These are phyloP conservation scores for Colletotrichum scovillei DNA, from an alignment of 2,329 filamentous ascomycete species.

Conservation along the genomic window DNA sequence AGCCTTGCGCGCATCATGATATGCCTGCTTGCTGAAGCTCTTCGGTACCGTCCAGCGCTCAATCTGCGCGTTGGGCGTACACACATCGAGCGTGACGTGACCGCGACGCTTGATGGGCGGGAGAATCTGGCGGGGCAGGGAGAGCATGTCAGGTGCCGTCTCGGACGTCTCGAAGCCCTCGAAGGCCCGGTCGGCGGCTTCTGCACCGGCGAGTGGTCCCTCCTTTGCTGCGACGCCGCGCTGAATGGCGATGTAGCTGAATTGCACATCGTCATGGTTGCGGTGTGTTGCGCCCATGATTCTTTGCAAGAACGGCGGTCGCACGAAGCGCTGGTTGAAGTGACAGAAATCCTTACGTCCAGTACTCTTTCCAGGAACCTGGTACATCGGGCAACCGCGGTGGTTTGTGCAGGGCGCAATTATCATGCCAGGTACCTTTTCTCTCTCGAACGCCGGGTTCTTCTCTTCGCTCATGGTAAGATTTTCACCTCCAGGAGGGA, in stretches of 20 bases:
- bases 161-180: conserved; percentile 72
- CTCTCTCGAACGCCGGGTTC: conserved; percentile 52
- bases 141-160: conserved; percentile 65
- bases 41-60: conserved; percentile 95
- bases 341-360: conserved; percentile 92
- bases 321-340: conserved; percentile 89
- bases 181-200: conserved; percentile 75
- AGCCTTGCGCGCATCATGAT: conserved; percentile 91
- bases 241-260: conserved; percentile 88
- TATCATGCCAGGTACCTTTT: conserved; percentile 71
- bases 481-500: conserved; percentile 62
- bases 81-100: conserved; percentile 90
- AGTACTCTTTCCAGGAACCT: conserved; percentile 72
- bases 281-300: conserved; percentile 75
- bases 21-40: conserved; percentile 83
- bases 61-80: conserved; percentile 84
- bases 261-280: conserved; percentile 92
- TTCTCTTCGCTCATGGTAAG: conserved; percentile 51
- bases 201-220: conserved; percentile 57
- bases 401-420: conserved; percentile 90
- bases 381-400: conserved; percentile 88
- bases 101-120: conserved; percentile 88
- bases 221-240: conserved; percentile 67
- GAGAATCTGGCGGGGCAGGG: conserved; percentile 82
- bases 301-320: conserved; percentile 83